phyloP scores from a whole-genome alignment of 2,329 filamentous ascomycete genomes.

The Exophiala bonariae region DNA sequence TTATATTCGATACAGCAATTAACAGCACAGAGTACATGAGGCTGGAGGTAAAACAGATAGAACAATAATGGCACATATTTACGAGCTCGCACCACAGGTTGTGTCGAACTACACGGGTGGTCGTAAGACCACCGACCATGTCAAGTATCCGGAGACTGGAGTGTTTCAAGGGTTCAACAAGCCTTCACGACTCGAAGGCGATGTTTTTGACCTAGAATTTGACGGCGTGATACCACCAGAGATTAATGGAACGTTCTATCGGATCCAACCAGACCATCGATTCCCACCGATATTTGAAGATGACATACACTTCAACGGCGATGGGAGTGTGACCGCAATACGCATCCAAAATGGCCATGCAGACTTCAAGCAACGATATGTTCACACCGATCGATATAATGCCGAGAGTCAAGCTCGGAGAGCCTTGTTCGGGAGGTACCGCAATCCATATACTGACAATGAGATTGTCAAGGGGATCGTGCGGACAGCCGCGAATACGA shows the following conservation, averaged over 20 bases:
- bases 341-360: constrained; percentile 43
- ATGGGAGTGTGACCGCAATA: constrained; percentile 43
- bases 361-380: constrained; percentile 44
- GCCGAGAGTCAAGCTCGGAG: constrained; percentile 39
- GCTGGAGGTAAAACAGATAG: background rate
- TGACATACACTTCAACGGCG: constrained; percentile 46
- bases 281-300: constrained; percentile 58
- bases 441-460: constrained; percentile 57
- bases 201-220: constrained; percentile 32
- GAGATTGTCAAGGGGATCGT: constrained; percentile 53
- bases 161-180: constrained; percentile 37
- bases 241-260: constrained; percentile 47
- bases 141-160: constrained; percentile 17
- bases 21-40: background rate
- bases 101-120: constrained; percentile 12
- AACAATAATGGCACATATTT: constrained; percentile 23
- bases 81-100: constrained; percentile 18
- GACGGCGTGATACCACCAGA: constrained; percentile 42
- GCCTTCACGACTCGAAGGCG: constrained; percentile 41
- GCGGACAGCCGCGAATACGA: constrained; percentile 59
- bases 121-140: constrained; percentile 13
- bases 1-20: too few relatives aligned
- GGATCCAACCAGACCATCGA: constrained; percentile 46
- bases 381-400: constrained; percentile 44
- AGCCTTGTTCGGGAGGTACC: constrained; percentile 55